Evolutionary conservation across 345 rosid species (phyloP), one percentile per base, ranked within the genome.

Genomic region (Syzygium oleosum): DNA sequence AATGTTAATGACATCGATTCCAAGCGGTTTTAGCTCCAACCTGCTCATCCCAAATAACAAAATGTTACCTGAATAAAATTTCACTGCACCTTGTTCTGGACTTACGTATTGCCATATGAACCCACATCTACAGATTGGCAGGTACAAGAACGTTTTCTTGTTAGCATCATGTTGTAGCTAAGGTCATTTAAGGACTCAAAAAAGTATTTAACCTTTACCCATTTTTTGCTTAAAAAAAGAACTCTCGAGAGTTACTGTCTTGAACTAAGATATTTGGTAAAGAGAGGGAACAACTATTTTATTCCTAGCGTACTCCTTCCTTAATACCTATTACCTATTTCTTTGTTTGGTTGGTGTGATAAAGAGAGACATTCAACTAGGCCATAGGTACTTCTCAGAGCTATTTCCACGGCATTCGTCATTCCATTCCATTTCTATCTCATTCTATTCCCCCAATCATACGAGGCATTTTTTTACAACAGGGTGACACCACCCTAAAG

Each of bases 21-120:
- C 99, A 10, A 96, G 92, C 65, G 92, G 96, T 46, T 91, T 85
- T 9, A 97, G 96, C 90, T 97, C 99, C 94, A 96, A 92, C 90
- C 99, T 96, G 91, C 90, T 79, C 41, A 87, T 84, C 85, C 5
- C 88, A 79, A 34, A 34, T 34, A 17, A 34, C 49, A 3, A 68
- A 68, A 68, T 68, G 23, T 31, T 1, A 31, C 25, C 25, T 2
- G 0, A 68, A 9, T 5, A 68, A 46, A 2, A 34, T 68, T 19
- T 68, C 46, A 34, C 77, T 1, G 79, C 3, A 2, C 58, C 58
- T 68, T 34, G 79, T 31, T 68, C 46, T 31, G 46, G 46, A 68
- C 46, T 43, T 22, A 55, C 12, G 0, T 22, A 22, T 58, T 58
- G 46, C 17, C 43, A 31, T 31, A 68, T 31, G 46, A 34, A 31